Base-by-base conservation (phyloP, 2,329 filamentous ascomycete genomes). In the Pseudopithomyces chartarum region DNA sequence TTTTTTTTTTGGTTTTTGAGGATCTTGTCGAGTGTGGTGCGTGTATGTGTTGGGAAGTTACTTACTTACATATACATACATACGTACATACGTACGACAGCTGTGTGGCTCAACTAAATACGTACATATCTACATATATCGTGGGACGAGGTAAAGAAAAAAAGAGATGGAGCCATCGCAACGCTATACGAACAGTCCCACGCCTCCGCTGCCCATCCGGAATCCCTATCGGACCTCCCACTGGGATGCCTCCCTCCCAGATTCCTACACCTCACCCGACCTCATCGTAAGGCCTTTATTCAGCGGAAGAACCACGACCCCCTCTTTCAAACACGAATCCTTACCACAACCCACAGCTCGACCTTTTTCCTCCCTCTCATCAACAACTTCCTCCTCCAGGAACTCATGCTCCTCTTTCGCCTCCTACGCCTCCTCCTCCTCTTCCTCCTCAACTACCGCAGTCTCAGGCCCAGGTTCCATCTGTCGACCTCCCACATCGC, bases 231-330 rank as follows among this genome's bases (percentile, higher is more conserved):
- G 5, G 26, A 5, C 4, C 26, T 34, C 29, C 15, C 33, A 44
- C 19, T 23, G 40, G 23, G 17, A 36, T 23, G 7, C 32, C n/a
- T 20, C 29, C 6, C 39, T 56, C 51, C 36, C 55, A 55, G 26
- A 48, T 61, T 34, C 61, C 63, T 26, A 57, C 44, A 48, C 62
- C 38, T 23, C 23, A 33, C 4, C 43, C n/a, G 22, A 65, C 15
- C 52, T 71, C 12, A 47, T 67, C 3, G 70, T 70, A 11, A 58
- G 56, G 26, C 69, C 70, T 13, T 60, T 73, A 3, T 73, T 69
- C 61, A 67, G 61, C 61, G 65, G 57, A 40, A 56, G 58, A 23
- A 65, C 50, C 40, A 57, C 59, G 12, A 44, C 60, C 11, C 64
- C 63, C 12, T 60, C 66, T 20, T 57, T 59, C 32, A 44, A n/a